Evolutionary conservation across 306 rosid genomes (phyloP).

Genomic region (Lathyrus sativus): DNA sequence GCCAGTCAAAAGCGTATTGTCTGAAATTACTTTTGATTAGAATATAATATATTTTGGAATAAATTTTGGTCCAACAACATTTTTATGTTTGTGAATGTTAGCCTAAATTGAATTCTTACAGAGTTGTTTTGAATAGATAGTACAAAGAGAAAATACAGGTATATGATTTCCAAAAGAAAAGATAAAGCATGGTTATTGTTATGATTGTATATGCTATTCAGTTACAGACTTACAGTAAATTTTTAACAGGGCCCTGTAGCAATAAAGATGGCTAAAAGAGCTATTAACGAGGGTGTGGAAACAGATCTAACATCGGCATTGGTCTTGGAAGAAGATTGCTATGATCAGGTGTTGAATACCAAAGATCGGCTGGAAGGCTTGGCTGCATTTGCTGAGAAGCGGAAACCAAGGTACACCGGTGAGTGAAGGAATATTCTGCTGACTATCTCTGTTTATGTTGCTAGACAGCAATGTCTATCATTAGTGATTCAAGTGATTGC

Average conservation of each 20-base stretch:
- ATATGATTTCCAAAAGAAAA: constrained; percentile 8
- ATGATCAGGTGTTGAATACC: constrained; percentile 65
- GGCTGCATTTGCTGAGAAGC: constrained; percentile 88
- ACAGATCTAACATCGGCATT: constrained; percentile 56
- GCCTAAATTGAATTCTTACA: constrained; percentile 1
- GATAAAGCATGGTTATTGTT: not conserved
- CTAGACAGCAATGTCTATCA: constrained; percentile 25
- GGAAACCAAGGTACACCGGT: constrained; percentile 76
- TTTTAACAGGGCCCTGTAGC: constrained; percentile 89
- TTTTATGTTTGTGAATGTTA: not conserved
- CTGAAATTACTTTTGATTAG: constrained; percentile 12
- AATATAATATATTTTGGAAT: not conserved
- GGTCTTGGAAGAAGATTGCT: constrained; percentile 77
- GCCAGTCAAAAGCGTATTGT: not conserved
- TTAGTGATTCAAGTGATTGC: constrained; percentile 28
- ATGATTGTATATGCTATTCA: constrained; percentile 3
- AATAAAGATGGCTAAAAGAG: constrained; percentile 81
- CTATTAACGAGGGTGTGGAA: constrained; percentile 72
- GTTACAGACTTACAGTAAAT: not conserved
- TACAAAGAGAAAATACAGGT: constrained; percentile 16
- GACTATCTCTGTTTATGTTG: constrained; percentile 16
- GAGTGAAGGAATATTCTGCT: constrained; percentile 44
- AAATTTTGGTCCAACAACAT: not conserved
- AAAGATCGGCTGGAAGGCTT: constrained; percentile 87
- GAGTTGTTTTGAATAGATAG: constrained; percentile 12